Percentiles rank a stretch among this genome's conserved stretches.
phyloP scores from a whole-genome alignment of 306 rosid species.

The Cercis canadensis region DNA sequence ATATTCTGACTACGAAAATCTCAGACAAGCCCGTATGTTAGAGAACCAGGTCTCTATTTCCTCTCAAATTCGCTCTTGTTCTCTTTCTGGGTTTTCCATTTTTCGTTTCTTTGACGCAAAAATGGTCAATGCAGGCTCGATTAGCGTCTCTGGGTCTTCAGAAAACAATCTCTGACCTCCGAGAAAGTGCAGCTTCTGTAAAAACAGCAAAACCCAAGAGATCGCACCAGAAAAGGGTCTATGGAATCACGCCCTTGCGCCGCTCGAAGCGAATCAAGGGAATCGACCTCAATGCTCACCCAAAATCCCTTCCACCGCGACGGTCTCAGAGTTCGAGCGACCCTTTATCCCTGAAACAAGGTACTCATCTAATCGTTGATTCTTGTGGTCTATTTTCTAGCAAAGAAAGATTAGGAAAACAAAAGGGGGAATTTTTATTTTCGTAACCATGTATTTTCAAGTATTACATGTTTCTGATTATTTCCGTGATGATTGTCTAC shows the following conservation, averaged over 20 bases:
- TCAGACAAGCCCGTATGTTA: constrained; percentile 63
- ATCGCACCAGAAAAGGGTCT: constrained; percentile 13
- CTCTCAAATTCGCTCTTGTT: neutral
- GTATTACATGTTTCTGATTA: neutral
- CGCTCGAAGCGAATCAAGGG: constrained; percentile 60
- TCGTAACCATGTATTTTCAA: neutral
- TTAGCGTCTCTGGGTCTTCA: constrained; percentile 60
- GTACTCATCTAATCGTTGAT: neutral
- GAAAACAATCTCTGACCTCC: constrained; percentile 54
- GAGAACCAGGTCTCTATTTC: constrained; percentile 59
- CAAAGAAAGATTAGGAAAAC: neutral
- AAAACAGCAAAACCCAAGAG: constrained; percentile 27
- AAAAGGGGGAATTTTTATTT: neutral
- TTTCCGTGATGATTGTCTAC: constrained; percentile 11
- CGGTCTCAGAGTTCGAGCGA: constrained; percentile 18
- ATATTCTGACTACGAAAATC: constrained; percentile 52
- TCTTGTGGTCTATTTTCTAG: neutral
- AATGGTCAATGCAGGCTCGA: constrained; percentile 45
- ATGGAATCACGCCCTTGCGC: constrained; percentile 51
- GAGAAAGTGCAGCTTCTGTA: constrained; percentile 34
- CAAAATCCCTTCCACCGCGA: neutral
- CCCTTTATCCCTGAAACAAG: constrained; percentile 18
- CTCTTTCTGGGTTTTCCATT: neutral
- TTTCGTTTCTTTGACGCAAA: neutral
- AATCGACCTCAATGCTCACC: neutral